Percentiles rank a stretch among this genome's conserved stretches.
phyloP scores from a whole-genome alignment of 306 rosid genomes.

The Lupinus albus region DNA sequence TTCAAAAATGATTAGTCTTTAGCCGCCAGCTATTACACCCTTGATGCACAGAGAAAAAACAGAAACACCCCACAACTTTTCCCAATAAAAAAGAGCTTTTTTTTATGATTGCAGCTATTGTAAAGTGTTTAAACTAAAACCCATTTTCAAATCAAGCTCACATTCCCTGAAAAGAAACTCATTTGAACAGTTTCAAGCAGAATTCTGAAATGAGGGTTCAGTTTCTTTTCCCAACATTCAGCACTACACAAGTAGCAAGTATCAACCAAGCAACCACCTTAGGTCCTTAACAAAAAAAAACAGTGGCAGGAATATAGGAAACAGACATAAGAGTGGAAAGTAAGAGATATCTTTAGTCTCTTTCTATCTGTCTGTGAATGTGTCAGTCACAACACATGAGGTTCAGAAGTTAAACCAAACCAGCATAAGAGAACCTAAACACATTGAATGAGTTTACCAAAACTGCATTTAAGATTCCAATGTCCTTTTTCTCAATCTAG shows the following conservation, averaged over 20 bases:
- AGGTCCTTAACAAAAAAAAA: slow-evolving; percentile 20
- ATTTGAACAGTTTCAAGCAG: slow-evolving; percentile 27
- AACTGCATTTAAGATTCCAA: background rate
- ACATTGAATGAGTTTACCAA: background rate
- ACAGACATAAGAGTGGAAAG: slow-evolving; percentile 7
- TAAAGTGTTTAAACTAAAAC: slow-evolving; percentile 35
- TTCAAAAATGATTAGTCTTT: no score
- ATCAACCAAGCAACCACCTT: no score
- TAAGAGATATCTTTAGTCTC: slow-evolving; percentile 25
- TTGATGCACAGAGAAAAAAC: background rate
- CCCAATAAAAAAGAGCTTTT: slow-evolving; percentile 15
- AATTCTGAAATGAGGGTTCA: slow-evolving; percentile 36
- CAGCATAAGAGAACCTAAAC: no score
- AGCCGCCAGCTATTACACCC: no score
- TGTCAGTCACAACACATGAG: background rate
- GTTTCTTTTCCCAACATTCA: slow-evolving; percentile 34
- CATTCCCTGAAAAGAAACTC: slow-evolving; percentile 29
- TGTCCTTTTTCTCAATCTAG: slow-evolving; percentile 37
- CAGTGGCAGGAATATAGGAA: slow-evolving; percentile 43
- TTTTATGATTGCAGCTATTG: slow-evolving; percentile 25
- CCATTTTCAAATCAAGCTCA: slow-evolving; percentile 44
- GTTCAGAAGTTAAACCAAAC: background rate
- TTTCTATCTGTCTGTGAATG: background rate
- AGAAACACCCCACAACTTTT: background rate
- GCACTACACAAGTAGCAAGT: background rate